Evolutionary conservation across 75 land plant species (phyloP), one percentile per base, ranked within the genome.

Genomic region (Gnetum montanum): DNA sequence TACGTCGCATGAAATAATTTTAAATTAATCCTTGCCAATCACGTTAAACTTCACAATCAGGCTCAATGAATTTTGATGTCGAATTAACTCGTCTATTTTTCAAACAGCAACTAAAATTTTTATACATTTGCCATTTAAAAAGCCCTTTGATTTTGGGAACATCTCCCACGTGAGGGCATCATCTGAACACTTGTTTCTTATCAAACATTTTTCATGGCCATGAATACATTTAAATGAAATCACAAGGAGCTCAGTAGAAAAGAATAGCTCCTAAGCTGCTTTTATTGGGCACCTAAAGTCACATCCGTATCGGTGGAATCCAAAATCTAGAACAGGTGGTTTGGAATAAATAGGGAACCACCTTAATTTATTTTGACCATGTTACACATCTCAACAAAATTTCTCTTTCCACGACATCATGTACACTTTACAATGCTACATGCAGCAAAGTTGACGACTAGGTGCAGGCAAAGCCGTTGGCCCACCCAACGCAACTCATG

Each of bases 191-290:
- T n/a, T n/a, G n/a, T n/a, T n/a, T n/a, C n/a, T n/a, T n/a, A n/a
- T n/a, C n/a, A n/a, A n/a, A n/a, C n/a, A n/a, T n/a, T n/a, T n/a
- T n/a, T n/a, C n/a, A n/a, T n/a, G n/a, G n/a, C n/a, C n/a, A n/a
- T n/a, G n/a, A n/a, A n/a, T n/a, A n/a, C n/a, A n/a, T n/a, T n/a
- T n/a, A n/a, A n/a, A n/a, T n/a, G n/a, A n/a, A n/a, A n/a, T n/a
- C 53, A 29, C 16, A 6, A 53, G 55, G 55, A 23, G 20, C 55
- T 53, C 26, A 20, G 16, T 31, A 53, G 55, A 31, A 53, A 53
- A 53, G 55, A 53, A 53, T 53, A 53, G 55, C 55, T 36, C 55
- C 31, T 19, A 6, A 22, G 33, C 28, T n/a, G n/a, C n/a, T n/a
- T 34, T 53, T n/a, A n/a, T 20, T 29, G 55, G 55, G 31, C 18